Evolutionary conservation across 371 early-diverging fungal species (phyloP).

Genomic region (Lichtheimia ramosa): DNA sequence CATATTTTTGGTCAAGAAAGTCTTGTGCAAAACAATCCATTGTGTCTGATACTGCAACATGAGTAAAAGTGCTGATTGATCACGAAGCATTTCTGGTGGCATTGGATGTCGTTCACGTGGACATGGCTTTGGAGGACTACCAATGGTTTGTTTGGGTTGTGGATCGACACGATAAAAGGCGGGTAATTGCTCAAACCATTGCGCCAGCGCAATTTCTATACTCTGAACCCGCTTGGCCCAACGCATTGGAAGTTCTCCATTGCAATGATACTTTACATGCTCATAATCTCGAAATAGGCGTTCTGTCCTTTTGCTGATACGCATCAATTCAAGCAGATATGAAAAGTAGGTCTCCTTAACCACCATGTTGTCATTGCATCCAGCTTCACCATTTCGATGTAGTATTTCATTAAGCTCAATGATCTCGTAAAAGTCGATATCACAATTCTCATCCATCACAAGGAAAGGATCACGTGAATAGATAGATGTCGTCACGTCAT

Average conservation of each 20-base stretch:
- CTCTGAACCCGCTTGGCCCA: conserved; percentile 32
- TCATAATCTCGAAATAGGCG: conserved; percentile 28
- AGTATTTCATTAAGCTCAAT: conserved; percentile 24
- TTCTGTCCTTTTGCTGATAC: conserved; percentile 37
- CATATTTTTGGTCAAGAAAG: conserved; percentile 26
- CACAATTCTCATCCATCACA: conserved; percentile 28
- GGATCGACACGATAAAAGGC: conserved; percentile 35
- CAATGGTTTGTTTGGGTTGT: conserved; percentile 11
- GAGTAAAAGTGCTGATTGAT: conserved; percentile 36
- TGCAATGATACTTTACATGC: neutral
- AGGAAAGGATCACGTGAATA: conserved; percentile 33
- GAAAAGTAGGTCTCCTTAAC: conserved; percentile 45
- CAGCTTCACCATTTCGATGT: conserved; percentile 17
- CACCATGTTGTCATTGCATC: conserved; percentile 31
- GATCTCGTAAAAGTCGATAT: conserved; percentile 44
- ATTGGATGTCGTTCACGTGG: conserved; percentile 16
- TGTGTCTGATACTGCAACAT: conserved; percentile 48
- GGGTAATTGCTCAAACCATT: conserved; percentile 42
- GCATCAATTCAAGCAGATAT: conserved; percentile 30
- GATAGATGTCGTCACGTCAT: conserved; percentile 27
- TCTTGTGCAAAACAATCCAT: conserved; percentile 45
- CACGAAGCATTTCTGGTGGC: conserved; percentile 20
- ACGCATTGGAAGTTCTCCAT: conserved; percentile 24
- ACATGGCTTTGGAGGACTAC: neutral
- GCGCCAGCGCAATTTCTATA: conserved; percentile 34